Evolutionary conservation across 352 stramenopile genomes (phyloP).

Genomic region (Pythium monospermum): DNA sequence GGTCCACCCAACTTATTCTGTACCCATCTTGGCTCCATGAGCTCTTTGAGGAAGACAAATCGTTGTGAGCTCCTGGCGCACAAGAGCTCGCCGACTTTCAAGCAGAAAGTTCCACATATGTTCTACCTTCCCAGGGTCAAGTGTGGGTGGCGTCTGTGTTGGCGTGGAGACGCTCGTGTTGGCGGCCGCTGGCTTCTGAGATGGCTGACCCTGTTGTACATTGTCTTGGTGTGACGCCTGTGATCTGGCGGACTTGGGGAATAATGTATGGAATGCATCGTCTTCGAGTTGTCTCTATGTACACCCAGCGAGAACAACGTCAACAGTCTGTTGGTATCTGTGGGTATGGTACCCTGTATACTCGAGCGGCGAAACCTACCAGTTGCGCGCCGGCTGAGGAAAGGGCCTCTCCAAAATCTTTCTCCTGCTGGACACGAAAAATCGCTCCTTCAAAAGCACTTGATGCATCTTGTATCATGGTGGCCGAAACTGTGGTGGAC

Average conservation of each 20-base stretch:
- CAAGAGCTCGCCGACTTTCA: constrained; percentile 14
- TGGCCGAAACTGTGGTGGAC: too few species aligned
- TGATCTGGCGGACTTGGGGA: neutral
- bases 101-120: constrained; percentile 12
- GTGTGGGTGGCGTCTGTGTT: neutral
- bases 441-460: too few species aligned
- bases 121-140: neutral
- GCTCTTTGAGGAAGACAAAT: constrained; percentile 11
- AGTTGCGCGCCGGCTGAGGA: too few species aligned
- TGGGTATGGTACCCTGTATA: neutral
- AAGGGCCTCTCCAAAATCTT: too few species aligned
- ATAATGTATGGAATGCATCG: neutral
- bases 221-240: too few species aligned
- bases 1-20: constrained; percentile 7
- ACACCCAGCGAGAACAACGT: too few species aligned
- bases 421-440: too few species aligned
- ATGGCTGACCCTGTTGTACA: neutral
- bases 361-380: neutral
- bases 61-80: constrained; percentile 14
- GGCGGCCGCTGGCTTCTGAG: neutral
- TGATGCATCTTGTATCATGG: too few species aligned
- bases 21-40: neutral
- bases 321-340: too few species aligned
- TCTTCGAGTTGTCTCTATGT: neutral
- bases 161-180: neutral